phyloP scores from a whole-genome alignment of 2,329 filamentous ascomycete genomes.

The Parastagonospora avenae region DNA sequence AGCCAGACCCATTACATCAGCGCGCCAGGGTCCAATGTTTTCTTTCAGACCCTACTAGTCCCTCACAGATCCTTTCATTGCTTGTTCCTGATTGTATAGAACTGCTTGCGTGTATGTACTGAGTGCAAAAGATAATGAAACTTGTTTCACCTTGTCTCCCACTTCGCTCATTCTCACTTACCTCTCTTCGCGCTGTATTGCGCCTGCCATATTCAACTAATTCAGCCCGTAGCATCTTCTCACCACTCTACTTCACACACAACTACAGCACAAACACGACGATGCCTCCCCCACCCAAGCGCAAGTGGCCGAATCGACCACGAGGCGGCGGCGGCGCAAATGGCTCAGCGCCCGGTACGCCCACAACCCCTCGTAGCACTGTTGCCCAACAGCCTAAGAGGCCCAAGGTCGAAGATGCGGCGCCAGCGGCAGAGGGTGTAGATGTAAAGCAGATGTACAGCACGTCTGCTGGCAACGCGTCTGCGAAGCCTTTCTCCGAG shows the following conservation, averaged over 20 bases:
- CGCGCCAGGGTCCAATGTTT: background rate
- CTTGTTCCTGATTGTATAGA: constrained; percentile 13
- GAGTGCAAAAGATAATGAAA: constrained; percentile 29
- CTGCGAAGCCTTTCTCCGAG: constrained; percentile 33
- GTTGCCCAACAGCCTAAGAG: constrained; percentile 31
- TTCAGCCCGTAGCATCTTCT: constrained; percentile 14
- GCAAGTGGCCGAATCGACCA: constrained; percentile 26
- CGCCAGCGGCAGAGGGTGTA: constrained; percentile 10
- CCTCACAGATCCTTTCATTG: background rate
- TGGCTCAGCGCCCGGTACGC: constrained; percentile 4
- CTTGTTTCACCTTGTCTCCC: constrained; percentile 26
- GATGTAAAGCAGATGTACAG: constrained; percentile 32
- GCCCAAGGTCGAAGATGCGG: constrained; percentile 21
- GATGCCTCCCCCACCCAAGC: constrained; percentile 32
- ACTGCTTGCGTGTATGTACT: constrained; percentile 25
- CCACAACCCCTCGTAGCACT: constrained; percentile 16
- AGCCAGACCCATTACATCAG: background rate
- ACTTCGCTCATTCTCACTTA: constrained; percentile 19
- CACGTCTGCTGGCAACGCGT: constrained; percentile 25
- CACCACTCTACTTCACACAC: constrained; percentile 15
- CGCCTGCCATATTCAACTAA: constrained; percentile 29
- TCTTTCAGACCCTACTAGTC: background rate
- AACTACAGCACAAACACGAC: constrained; percentile 18
- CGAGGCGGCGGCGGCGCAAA: constrained; percentile 6
- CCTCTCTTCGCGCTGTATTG: constrained; percentile 20